Conservation (phyloP, 2,329 filamentous ascomycete genomes). For the Thelonectria olida region DNA sequence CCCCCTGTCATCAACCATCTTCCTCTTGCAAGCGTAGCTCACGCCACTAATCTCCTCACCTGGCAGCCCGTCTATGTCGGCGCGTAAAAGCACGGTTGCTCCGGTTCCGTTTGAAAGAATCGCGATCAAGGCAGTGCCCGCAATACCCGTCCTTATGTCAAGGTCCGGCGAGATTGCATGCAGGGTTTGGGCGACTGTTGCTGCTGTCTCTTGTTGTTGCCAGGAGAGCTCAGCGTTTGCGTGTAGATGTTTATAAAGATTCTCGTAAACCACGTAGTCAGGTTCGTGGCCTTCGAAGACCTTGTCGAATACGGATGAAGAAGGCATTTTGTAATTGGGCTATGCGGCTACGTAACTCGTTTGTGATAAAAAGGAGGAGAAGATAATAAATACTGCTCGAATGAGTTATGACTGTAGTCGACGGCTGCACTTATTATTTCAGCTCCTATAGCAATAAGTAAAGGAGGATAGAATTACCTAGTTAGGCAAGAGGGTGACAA, state of each 20-base stretch:
- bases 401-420: too few relatives aligned
- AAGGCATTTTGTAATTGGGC: too few relatives aligned
- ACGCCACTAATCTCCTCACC: slow-evolving; percentile 65
- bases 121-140: slow-evolving; percentile 66
- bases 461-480: too few relatives aligned
- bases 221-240: slow-evolving; percentile 66
- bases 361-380: too few relatives aligned
- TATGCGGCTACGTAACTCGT: too few relatives aligned
- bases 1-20: slow-evolving; percentile 8
- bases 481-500: too few relatives aligned
- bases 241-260: slow-evolving; percentile 66
- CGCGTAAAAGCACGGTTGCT: slow-evolving; percentile 64
- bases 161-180: slow-evolving; percentile 44
- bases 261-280: neutral
- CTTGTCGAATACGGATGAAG: too few relatives aligned
- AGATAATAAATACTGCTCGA: too few relatives aligned
- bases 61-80: slow-evolving; percentile 71
- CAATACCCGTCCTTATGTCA: slow-evolving; percentile 56
- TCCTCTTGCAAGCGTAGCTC: slow-evolving; percentile 57
- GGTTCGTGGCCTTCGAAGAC: too few relatives aligned
- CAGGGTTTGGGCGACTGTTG: slow-evolving; percentile 51
- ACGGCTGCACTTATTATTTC: too few relatives aligned
- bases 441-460: too few relatives aligned
- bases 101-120: slow-evolving; percentile 65
- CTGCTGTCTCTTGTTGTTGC: slow-evolving; percentile 63